Percentiles rank a stretch among this genome's conserved stretches.
These are phyloP conservation scores for Pleurostoma richardsiae DNA, from an alignment of 2,329 filamentous ascomycete genomes.

Conservation along the genomic window DNA sequence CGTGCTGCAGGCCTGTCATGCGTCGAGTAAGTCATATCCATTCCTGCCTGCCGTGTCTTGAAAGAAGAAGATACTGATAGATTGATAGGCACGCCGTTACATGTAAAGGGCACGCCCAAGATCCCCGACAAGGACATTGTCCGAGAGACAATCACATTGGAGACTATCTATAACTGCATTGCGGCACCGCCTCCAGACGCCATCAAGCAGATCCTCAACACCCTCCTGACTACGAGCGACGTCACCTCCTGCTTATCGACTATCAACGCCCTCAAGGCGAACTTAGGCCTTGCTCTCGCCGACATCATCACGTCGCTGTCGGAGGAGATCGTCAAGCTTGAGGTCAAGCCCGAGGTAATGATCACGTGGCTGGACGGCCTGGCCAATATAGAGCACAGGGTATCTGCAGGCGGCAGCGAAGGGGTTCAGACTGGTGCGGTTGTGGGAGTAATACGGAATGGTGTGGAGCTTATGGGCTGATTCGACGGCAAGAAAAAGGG, in stretches of 20 bases:
- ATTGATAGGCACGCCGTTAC: slow-evolving; percentile 60
- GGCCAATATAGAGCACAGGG: slow-evolving; percentile 86
- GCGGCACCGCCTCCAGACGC: slow-evolving; percentile 89
- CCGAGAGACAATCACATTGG: slow-evolving; percentile 76
- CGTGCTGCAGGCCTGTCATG: slow-evolving; percentile 93
- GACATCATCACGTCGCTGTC: slow-evolving; percentile 86
- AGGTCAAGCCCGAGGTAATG: slow-evolving; percentile 82
- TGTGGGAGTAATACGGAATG: slow-evolving; percentile 81
- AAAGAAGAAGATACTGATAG: slow-evolving; percentile 3
- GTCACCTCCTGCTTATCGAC: slow-evolving; percentile 85
- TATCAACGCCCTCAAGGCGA: slow-evolving; percentile 80
- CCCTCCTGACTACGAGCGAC: slow-evolving; percentile 77
- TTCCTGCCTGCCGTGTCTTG: background rate
- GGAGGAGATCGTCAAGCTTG: slow-evolving; percentile 76
- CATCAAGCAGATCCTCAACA: slow-evolving; percentile 77
- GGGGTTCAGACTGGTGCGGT: slow-evolving; percentile 86
- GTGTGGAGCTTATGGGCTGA: slow-evolving; percentile 64
- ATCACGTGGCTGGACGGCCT: slow-evolving; percentile 88
- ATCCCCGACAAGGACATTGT: slow-evolving; percentile 60
- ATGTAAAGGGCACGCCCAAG: slow-evolving; percentile 54
- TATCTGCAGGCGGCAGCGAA: slow-evolving; percentile 85
- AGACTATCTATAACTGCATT: slow-evolving; percentile 96
- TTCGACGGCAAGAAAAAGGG: no score
- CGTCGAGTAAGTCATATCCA: slow-evolving; percentile 61
- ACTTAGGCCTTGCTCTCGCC: slow-evolving; percentile 82